Evolutionary conservation across 164 flowering plant species (phyloP).

Genomic region (Buxus sempervirens): DNA sequence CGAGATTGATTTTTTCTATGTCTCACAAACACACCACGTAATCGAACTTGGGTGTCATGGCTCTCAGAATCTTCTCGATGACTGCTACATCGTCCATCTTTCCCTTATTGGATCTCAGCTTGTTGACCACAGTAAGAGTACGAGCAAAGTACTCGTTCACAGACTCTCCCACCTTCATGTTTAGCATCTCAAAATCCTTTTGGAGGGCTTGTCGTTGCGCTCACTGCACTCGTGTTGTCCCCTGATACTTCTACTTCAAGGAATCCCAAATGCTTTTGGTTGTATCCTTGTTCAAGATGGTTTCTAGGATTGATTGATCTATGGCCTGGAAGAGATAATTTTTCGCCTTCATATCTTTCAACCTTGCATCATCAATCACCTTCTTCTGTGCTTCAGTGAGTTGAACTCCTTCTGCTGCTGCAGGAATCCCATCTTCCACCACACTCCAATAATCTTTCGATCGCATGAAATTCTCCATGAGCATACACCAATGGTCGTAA

Average conservation of each 20-base stretch:
- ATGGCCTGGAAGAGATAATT: conserved; percentile 16
- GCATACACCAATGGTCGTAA: conserved; percentile 1
- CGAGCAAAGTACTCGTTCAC: conserved; percentile 8
- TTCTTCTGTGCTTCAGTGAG: not conserved
- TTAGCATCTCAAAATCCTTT: conserved; percentile 11
- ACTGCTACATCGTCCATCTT: not conserved
- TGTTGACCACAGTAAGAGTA: conserved; percentile 2
- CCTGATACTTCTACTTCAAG: not conserved
- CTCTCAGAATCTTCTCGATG: conserved; percentile 6
- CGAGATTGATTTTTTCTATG: too few relatives aligned
- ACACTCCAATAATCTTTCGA: conserved; percentile 16
- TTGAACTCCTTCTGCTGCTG: not conserved
- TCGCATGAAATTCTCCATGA: conserved; percentile 7
- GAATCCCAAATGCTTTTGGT: not conserved
- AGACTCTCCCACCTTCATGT: conserved; percentile 8
- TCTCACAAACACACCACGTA: conserved; percentile 16
- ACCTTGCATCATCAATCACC: not conserved
- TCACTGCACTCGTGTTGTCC: not conserved
- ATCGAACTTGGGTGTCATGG: conserved; percentile 5
- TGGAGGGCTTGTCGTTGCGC: not conserved
- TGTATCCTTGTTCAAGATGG: not conserved
- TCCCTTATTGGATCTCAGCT: conserved; percentile 16
- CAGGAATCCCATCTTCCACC: conserved; percentile 3
- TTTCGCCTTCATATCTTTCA: conserved; percentile 15
- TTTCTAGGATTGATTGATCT: not conserved